Conservation (phyloP, 768 basidiomycete species). For the Tremella yokohamensis region DNA sequence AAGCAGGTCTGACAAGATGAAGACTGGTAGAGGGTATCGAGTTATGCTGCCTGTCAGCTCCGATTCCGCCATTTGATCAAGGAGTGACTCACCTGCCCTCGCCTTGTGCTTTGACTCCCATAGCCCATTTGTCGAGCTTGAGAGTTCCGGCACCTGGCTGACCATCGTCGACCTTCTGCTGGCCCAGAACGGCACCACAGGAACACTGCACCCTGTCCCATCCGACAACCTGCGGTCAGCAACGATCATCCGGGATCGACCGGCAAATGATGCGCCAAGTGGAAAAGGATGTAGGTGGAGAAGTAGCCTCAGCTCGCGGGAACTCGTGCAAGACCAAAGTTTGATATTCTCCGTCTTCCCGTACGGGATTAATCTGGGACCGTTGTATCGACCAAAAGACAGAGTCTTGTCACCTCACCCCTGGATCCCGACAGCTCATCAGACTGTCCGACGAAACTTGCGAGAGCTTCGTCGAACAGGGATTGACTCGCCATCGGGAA, state of each 20-base stretch:
- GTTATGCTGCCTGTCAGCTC: conserved; percentile 52
- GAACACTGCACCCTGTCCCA: conserved; percentile 69
- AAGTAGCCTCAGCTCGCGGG: conserved; percentile 81
- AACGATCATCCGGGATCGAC: not conserved
- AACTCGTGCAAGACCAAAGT: conserved; percentile 66
- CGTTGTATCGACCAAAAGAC: conserved; percentile 85
- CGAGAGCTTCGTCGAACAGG: conserved; percentile 58
- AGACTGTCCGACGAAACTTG: conserved; percentile 56
- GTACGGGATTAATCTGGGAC: conserved; percentile 72
- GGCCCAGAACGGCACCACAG: conserved; percentile 76
- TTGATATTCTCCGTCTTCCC: conserved; percentile 76
- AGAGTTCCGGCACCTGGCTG: conserved; percentile 32
- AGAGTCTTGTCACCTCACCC: conserved; percentile 12
- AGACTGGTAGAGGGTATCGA: conserved; percentile 71
- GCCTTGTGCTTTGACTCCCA: conserved; percentile 49
- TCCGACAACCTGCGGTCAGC: conserved; percentile 55
- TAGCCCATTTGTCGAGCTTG: conserved; percentile 77
- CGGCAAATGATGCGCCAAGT: not conserved
- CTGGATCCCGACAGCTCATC: not conserved
- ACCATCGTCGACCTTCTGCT: conserved; percentile 19
- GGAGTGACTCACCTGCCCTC: no score
- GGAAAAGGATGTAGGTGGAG: conserved; percentile 65
- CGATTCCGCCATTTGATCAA: conserved; percentile 17
- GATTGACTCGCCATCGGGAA: conserved; percentile 15
- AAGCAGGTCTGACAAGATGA: conserved; percentile 83